Base-by-base conservation (phyloP, 495 filamentous ascomycete genomes). In the Halenospora varia region DNA sequence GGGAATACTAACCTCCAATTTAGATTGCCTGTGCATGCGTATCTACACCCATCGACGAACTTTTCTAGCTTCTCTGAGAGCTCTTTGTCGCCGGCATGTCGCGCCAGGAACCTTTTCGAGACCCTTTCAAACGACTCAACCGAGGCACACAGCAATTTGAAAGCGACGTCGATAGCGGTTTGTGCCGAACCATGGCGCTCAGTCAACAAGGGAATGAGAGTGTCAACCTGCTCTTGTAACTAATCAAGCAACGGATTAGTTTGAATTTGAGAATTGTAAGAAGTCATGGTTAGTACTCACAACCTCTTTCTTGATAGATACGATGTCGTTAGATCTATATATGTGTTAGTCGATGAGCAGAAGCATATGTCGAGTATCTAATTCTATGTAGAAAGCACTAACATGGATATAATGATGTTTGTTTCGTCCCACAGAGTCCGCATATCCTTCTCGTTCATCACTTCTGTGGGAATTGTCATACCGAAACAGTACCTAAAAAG, bases 301-400 rank as follows among this genome's bases (percentile, higher is more conserved):
- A n/a, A 61, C 50, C 40, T 61, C 59, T 35, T 61, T 61, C 47
- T 51, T 61, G n/a, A 61, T 8, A 10, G 59, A 61, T 2, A 61
- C 10, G 8, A 61, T 41, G 13, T 61, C 53, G 22, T 61, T 61
- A 3, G 35, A 13, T 2, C 42, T 61, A 29, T 13, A 13, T 24
- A 18, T 11, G 10, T 35, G 13, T 35, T 35, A 35, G 29, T 6
- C 6, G 13, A 6, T 35, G 13, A 35, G 13, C 29, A 35, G 4
- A 35, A 35, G 13, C 4, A 35, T 13, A 35, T 13, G 29, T 35
- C 13, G 4, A 13, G 29, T 35, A 35, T 35, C 9, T 24, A 39
- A 6, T 41, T 53, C 17, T 0, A 40, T 40, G 0, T 39, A 13
- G 18, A 2, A 17, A 13, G 23, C 24, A 40, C 52, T 55, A 2